Conservation (phyloP, 345 rosid species). For the Eutrema heterophyllum region DNA sequence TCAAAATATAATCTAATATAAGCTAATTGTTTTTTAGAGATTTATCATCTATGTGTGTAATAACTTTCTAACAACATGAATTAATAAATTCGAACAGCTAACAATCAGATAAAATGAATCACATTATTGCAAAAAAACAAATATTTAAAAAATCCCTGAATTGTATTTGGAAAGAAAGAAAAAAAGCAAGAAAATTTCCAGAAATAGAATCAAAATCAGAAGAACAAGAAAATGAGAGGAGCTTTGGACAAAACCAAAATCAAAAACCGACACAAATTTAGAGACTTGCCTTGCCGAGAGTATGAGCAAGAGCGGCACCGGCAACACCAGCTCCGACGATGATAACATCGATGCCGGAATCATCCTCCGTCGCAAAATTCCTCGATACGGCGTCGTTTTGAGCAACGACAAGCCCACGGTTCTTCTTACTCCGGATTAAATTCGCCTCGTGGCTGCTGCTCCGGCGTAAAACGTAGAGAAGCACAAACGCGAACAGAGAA, state of each 20-base stretch:
- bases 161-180: no score
- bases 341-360: constrained; percentile 25
- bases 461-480: constrained; percentile 10
- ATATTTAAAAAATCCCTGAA: neutral
- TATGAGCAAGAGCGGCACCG: constrained; percentile 56
- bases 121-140: neutral
- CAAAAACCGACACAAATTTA: neutral
- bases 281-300: constrained; percentile 45
- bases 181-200: neutral
- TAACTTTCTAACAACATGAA: neutral
- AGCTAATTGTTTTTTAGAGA: neutral
- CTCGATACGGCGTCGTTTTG: neutral
- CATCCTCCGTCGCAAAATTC: neutral
- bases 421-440: constrained; percentile 6
- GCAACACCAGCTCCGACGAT: constrained; percentile 43
- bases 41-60: neutral
- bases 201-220: neutral
- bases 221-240: neutral
- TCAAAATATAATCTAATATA: neutral
- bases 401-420: neutral
- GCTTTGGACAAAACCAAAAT: neutral
- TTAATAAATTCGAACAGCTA: neutral
- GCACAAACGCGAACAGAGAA: constrained; percentile 11
- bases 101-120: neutral
- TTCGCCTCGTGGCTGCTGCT: neutral